Base-by-base conservation (phyloP, 495 filamentous ascomycete species). In the Neurospora intermedia region DNA sequence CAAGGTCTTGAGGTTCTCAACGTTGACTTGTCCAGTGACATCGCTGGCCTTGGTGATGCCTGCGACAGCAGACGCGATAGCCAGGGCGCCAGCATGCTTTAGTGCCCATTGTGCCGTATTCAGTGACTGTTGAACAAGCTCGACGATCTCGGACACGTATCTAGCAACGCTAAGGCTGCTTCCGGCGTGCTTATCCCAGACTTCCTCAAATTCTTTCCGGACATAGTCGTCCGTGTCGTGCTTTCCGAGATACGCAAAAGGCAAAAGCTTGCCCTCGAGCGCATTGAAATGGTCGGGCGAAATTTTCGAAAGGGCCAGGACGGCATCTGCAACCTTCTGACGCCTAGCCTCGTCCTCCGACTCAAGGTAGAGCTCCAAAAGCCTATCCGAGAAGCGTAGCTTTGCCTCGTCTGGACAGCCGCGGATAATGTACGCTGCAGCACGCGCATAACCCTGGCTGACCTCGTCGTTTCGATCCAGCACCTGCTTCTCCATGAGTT, bases 381-480 rank as follows among this genome's bases (percentile, higher is more conserved):
- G 86, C 77, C 89, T 89, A 4, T 85, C 82, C 20, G 90, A 87
- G 42, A 92, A 91, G 38, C 88, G 85, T 54, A 93, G 81, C 31
- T 94, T 87, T 54, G 88, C 86, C 70, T 91, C 88, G 70, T 94
- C 88, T 2, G 89, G 88, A 35, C 91, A 92, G 3, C 93, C 82
- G 39, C 95, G 88, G 40, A 94, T 83, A 69, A 98, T 81, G 81
- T 99, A 99, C 3, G 95, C 96, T 43, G 92, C 87, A 10, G 94
- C 90, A 74, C 90, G 88, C 6, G 94, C 94, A 80, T 97, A 99
- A 6, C 90, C 92, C 69, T 90, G 89, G 77, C 89, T 92, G 43
- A 98, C 93, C 2, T 96, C 94, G 75, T 97, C 93, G 76, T 98
- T 99, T 39, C 91, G 89, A 79, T 98, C 96, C 13, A 95, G 86